Evolutionary conservation across 306 rosid species (phyloP), one percentile per base, ranked within the genome.

Genomic region (Rosa lucieae): DNA sequence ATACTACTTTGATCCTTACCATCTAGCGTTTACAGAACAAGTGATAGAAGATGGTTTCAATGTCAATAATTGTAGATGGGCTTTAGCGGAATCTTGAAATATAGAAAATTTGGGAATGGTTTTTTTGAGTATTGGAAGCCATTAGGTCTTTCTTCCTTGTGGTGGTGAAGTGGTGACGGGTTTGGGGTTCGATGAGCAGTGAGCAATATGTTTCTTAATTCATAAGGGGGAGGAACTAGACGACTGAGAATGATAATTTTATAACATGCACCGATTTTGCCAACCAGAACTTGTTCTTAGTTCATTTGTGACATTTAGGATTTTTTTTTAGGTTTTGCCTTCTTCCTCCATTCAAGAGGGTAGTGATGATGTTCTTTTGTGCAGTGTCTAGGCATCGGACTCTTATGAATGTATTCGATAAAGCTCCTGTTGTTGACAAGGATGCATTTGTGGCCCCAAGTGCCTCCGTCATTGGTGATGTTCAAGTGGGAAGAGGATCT

Each of bases 401-500:
- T 51, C 89, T 95, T 32, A 92, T 95, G 99, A 95, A 95, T 78
- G 9, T 95, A 52, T 92, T 83, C 49, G 89, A 92, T 81, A 95
- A 92, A 86, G 89, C 82, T 81, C 97, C 99, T 0, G 74, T 63
- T 13, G 94, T 95, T 67, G 92, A 92, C 67, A 91, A 81, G 85
- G 94, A 92, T 72, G 99, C 91, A 2, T 95, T 95, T 71, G 94
- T 95, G 65, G 98, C 99, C 3, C 99, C 97, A 1, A 95, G 89
- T 82, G 98, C 97, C 43, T 92, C 99, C 18, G 68, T 95, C 78
- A 86, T 80, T 53, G 98, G 99, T 9, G 89, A 94, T 78, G 94
- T 94, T 78, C 91, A 82, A 49, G 89, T 95, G 77, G 97, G 98
- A 48, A 87, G 80, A 9, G 85, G 85, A 47, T 89, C 97, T 32